Evolutionary conservation across 345 rosid species (phyloP).

Genomic region (Eucalyptus regnans): DNA sequence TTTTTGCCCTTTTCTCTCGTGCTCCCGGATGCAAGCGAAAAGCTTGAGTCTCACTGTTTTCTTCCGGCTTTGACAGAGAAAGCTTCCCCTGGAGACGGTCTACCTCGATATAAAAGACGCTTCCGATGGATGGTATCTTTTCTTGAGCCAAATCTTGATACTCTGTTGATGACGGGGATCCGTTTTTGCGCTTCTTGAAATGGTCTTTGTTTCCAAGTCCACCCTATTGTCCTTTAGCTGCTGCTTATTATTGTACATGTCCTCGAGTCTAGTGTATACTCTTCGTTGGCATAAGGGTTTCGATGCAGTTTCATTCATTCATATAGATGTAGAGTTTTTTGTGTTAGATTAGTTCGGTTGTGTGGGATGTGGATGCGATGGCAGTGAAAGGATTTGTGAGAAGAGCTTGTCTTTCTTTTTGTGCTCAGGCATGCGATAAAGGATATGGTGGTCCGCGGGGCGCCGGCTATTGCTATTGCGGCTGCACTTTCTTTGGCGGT

Average conservation of each 20-base stretch:
- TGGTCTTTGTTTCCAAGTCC: neutral
- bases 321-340: neutral
- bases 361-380: neutral
- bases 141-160: neutral
- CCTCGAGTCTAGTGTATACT: neutral
- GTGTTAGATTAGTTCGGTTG: neutral
- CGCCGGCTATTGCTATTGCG: constrained; percentile 95
- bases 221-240: neutral
- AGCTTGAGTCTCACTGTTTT: neutral
- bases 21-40: neutral
- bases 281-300: neutral
- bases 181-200: neutral
- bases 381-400: neutral
- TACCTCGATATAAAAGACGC: constrained; percentile 53
- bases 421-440: constrained; percentile 65
- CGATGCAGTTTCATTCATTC: neutral
- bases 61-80: constrained; percentile 39
- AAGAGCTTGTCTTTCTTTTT: neutral
- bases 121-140: constrained; percentile 69
- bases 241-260: neutral
- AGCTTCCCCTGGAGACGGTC: constrained; percentile 66
- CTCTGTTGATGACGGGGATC: neutral
- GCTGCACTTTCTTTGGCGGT: constrained; percentile 92
- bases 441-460: constrained; percentile 98
- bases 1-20: neutral